Evolutionary conservation across 2,329 filamentous ascomycete species (phyloP).

Genomic region (Ustilaginoidea virens): DNA sequence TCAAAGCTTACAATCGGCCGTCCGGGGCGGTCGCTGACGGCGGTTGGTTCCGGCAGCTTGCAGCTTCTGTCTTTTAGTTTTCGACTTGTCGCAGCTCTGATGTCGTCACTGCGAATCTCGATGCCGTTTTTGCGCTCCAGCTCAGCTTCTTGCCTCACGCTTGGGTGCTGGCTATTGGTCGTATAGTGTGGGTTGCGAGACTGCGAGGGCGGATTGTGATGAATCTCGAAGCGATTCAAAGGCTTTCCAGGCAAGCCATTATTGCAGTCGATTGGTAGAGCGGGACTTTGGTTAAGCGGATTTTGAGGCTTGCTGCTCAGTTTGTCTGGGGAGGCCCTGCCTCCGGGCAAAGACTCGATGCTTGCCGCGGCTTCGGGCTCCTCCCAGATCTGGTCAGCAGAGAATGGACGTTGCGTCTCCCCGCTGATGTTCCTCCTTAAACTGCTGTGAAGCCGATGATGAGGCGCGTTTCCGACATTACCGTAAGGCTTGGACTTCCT

Average conservation of each 20-base stretch:
- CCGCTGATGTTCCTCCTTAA: conserved; percentile 57
- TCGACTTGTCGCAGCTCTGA: conserved; percentile 82
- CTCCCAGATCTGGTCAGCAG: conserved; percentile 75
- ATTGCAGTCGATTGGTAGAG: too few species aligned
- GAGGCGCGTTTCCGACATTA: conserved; percentile 21
- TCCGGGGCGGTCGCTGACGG: conserved; percentile 79
- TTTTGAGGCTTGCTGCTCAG: conserved; percentile 18
- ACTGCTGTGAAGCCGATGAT: conserved; percentile 45
- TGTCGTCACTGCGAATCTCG: conserved; percentile 76
- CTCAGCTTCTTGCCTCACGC: conserved; percentile 20
- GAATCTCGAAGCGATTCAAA: conserved; percentile 51
- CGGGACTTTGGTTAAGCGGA: conserved; percentile 16
- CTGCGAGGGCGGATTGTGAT: conserved; percentile 70
- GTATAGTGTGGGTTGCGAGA: conserved; percentile 71
- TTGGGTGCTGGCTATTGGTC: conserved; percentile 36
- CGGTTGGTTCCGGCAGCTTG: conserved; percentile 74
- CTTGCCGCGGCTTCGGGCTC: conserved; percentile 44
- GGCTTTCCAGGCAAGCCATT: conserved; percentile 16
- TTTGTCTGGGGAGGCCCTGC: conserved; percentile 17
- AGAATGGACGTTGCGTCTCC: conserved; percentile 50
- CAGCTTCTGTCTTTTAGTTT: conserved; percentile 71
- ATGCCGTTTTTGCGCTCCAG: conserved; percentile 58
- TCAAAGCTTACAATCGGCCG: conserved; percentile 97
- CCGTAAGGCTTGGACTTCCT: conserved; percentile 24
- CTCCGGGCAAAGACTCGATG: conserved; percentile 7